Evolutionary conservation across 495 filamentous ascomycete species (phyloP).

Genomic region (Astrothelium macrocarpum): DNA sequence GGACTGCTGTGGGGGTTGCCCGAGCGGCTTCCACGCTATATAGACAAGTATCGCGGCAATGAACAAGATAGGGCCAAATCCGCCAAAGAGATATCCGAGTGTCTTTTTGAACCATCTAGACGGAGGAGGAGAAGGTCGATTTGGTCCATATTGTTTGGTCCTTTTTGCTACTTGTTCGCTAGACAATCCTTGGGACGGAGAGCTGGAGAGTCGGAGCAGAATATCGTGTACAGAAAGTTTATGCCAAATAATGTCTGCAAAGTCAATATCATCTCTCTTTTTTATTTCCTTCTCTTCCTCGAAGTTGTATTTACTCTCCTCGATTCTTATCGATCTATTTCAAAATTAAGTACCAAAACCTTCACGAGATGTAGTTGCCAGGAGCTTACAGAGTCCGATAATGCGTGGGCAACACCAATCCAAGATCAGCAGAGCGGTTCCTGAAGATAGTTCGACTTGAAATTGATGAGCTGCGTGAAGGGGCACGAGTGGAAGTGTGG

Average conservation of each 20-base stretch:
- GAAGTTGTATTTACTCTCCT: neutral
- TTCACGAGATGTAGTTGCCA: neutral
- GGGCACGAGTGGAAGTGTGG: neutral
- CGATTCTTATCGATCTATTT: neutral
- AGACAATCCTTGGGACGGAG: conserved; percentile 42
- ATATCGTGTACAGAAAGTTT: conserved; percentile 44
- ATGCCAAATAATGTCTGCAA: conserved; percentile 45
- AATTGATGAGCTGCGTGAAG: neutral
- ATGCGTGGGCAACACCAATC: neutral
- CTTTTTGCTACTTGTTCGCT: conserved; percentile 38
- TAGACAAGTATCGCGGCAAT: conserved; percentile 56
- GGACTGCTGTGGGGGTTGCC: conserved; percentile 50
- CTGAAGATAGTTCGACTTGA: neutral
- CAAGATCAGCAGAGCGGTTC: neutral
- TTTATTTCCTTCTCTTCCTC: conserved; percentile 18
- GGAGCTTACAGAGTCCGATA: neutral
- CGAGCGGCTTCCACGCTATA: conserved; percentile 60
- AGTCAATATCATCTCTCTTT: conserved; percentile 37
- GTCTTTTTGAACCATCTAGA: conserved; percentile 48
- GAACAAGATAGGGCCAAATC: conserved; percentile 57
- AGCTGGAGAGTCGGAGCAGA: conserved; percentile 43
- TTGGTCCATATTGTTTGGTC: conserved; percentile 49
- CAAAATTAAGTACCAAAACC: neutral
- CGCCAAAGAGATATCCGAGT: conserved; percentile 61
- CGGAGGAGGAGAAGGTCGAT: conserved; percentile 48